Evolutionary conservation across 2,329 filamentous ascomycete genomes (phyloP).

Genomic region (Trichophaea hybrida): DNA sequence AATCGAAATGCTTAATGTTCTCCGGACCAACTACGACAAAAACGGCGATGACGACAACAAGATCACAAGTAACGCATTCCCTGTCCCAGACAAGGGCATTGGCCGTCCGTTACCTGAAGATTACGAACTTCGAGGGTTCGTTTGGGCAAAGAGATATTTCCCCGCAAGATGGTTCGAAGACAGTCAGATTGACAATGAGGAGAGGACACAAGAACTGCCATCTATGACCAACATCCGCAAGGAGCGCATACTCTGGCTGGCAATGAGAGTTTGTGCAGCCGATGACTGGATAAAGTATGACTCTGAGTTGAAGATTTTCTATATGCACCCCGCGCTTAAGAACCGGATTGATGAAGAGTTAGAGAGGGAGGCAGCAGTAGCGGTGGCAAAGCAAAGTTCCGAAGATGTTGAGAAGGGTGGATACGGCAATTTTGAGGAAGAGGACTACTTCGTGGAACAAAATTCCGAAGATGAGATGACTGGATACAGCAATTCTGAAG

Average conservation of each 20-base stretch:
- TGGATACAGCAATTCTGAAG: constrained; percentile 17
- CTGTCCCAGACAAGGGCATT: too few relatives aligned
- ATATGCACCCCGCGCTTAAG: constrained; percentile 26
- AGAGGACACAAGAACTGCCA: constrained; percentile 47
- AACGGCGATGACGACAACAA: neutral
- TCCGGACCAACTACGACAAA: constrained; percentile 30
- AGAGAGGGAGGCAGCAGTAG: neutral
- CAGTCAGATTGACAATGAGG: constrained; percentile 49
- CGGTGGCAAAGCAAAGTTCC: too few relatives aligned
- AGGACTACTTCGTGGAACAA: neutral
- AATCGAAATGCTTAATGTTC: constrained; percentile 35
- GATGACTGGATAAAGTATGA: constrained; percentile 39
- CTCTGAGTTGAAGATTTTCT: constrained; percentile 31
- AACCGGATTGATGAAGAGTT: constrained; percentile 14
- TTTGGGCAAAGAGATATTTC: constrained; percentile 47
- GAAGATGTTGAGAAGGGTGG: neutral
- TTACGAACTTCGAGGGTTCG: constrained; percentile 48
- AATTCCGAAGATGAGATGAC: too few relatives aligned
- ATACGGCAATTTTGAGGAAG: neutral
- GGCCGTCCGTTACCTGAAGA: constrained; percentile 53
- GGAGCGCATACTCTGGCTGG: constrained; percentile 46
- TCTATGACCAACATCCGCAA: constrained; percentile 45
- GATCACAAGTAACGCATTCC: too few relatives aligned
- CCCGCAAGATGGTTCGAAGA: constrained; percentile 45
- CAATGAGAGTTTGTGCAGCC: constrained; percentile 33